A percentile compares a stretch with the other conserved stretches of the same genome.
phyloP scores from a whole-genome alignment of 164 flowering plant species.

The Liquidambar formosana region DNA sequence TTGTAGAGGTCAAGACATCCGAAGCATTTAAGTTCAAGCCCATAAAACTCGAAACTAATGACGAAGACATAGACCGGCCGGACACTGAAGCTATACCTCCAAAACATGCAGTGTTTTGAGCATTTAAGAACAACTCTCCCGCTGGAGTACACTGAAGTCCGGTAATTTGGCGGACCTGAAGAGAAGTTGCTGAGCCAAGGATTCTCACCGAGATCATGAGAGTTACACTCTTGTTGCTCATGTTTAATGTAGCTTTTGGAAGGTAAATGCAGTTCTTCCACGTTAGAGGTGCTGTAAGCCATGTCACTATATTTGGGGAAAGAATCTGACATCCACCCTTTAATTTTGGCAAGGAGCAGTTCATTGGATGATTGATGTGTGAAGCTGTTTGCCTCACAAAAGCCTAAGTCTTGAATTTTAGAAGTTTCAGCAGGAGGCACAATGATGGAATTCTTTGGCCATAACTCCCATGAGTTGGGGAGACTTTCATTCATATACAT shows the following conservation, averaged over 20 bases:
- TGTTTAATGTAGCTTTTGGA: not conserved
- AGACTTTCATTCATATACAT: slow-evolving; percentile 6
- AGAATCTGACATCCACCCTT: slow-evolving; percentile 8
- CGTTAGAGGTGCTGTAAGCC: not conserved
- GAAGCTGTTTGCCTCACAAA: not conserved
- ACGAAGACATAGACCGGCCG: slow-evolving; percentile 4
- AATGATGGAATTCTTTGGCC: not conserved
- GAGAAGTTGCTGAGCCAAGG: slow-evolving; percentile 7
- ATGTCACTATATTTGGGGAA: slow-evolving; percentile 12
- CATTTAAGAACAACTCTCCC: slow-evolving; percentile 1
- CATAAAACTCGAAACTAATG: slow-evolving; percentile 10
- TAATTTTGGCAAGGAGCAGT: slow-evolving; percentile 9
- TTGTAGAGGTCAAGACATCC: slow-evolving; percentile 9
- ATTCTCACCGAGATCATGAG: not conserved
- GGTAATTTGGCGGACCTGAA: not conserved
- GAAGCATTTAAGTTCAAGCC: slow-evolving; percentile 10
- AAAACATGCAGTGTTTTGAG: not conserved
- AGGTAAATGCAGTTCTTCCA: slow-evolving; percentile 3
- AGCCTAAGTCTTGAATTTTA: slow-evolving; percentile 2
- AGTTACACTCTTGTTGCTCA: not conserved
- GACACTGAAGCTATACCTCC: not conserved
- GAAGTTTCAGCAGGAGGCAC: not conserved
- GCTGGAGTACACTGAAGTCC: slow-evolving; percentile 2
- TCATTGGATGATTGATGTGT: slow-evolving; percentile 1
- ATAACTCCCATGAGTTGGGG: slow-evolving; percentile 7